Percentiles rank a stretch among this genome's conserved stretches.
phyloP scores from a whole-genome alignment of 148 eudicot species.

The Selenicereus undatus region DNA sequence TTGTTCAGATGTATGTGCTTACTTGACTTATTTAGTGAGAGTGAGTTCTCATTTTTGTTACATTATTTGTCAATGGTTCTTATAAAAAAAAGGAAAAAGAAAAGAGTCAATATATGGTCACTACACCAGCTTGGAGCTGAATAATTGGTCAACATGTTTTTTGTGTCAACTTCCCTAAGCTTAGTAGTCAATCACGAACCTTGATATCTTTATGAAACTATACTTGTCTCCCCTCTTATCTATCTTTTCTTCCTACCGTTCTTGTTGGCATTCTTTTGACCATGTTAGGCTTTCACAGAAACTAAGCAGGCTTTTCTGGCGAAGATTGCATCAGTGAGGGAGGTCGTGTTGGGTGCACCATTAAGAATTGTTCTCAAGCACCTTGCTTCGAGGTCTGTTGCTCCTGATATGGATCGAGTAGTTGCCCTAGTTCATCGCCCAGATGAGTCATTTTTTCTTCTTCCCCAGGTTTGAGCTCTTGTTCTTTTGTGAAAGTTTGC shows the following conservation, averaged over 20 bases:
- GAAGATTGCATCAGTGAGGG: conserved; percentile 89
- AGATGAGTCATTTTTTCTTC: conserved; percentile 80
- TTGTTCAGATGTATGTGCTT: too few species aligned
- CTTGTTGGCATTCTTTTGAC: conserved; percentile 19
- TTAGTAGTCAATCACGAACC: background rate
- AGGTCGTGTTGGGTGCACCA: conserved; percentile 93
- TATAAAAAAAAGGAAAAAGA: too few species aligned
- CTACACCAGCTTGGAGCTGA: too few species aligned
- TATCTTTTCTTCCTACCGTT: background rate
- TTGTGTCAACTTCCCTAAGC: background rate
- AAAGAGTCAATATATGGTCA: too few species aligned
- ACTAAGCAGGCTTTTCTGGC: conserved; percentile 49
- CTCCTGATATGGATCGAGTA: conserved; percentile 45
- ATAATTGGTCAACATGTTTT: too few species aligned
- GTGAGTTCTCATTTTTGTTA: too few species aligned
- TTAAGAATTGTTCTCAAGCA: conserved; percentile 67
- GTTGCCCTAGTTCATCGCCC: conserved; percentile 94
- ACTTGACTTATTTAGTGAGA: too few species aligned
- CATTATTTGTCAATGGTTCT: too few species aligned
- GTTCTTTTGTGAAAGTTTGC: background rate
- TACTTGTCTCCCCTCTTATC: conserved; percentile 4
- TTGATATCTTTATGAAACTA: background rate
- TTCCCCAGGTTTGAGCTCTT: conserved; percentile 56
- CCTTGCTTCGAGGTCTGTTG: conserved; percentile 68
- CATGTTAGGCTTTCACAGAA: conserved; percentile 39